These are phyloP conservation scores for Whalleya microplaca DNA, from an alignment of 2,329 filamentous ascomycete genomes.

Conservation along the genomic window DNA sequence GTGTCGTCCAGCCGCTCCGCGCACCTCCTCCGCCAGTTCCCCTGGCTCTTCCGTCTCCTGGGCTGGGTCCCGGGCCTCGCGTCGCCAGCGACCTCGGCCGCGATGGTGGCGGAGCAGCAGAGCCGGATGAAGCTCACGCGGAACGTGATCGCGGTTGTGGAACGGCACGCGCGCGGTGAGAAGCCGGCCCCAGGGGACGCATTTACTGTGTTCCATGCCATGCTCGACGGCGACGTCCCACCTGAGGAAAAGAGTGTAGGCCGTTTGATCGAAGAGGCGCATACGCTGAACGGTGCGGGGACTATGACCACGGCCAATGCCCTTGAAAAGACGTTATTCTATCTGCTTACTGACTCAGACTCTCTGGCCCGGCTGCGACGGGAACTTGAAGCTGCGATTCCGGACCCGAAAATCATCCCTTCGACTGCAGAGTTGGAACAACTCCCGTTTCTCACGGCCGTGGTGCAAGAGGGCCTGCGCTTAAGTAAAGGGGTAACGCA, in stretches of 20 bases:
- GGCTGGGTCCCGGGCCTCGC: neutral
- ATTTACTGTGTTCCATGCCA: slow-evolving; percentile 32
- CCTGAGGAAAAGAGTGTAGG: slow-evolving; percentile 20
- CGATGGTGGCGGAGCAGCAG: neutral
- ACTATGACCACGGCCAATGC: slow-evolving; percentile 19
- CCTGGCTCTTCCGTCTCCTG: neutral
- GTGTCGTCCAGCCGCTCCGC: neutral
- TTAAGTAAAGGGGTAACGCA: slow-evolving; percentile 42
- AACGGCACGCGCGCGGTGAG: neutral
- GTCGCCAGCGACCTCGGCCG: neutral
- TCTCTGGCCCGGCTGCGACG: neutral
- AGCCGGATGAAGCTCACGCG: neutral
- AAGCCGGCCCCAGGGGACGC: neutral
- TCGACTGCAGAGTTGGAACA: slow-evolving; percentile 29
- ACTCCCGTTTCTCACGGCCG: slow-evolving; percentile 38
- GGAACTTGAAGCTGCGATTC: slow-evolving; percentile 8
- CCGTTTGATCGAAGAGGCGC: slow-evolving; percentile 18
- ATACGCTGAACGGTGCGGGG: slow-evolving; percentile 16
- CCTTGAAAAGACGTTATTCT: slow-evolving; percentile 14
- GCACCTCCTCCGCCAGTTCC: neutral
- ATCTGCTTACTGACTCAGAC: slow-evolving; percentile 17
- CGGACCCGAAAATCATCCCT: slow-evolving; percentile 2
- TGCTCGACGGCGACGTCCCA: slow-evolving; percentile 18
- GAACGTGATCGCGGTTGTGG: neutral
- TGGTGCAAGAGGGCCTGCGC: slow-evolving; percentile 41